phyloP scores from a whole-genome alignment of 495 filamentous ascomycete species.

The Aspergillus sclerotioniger region DNA sequence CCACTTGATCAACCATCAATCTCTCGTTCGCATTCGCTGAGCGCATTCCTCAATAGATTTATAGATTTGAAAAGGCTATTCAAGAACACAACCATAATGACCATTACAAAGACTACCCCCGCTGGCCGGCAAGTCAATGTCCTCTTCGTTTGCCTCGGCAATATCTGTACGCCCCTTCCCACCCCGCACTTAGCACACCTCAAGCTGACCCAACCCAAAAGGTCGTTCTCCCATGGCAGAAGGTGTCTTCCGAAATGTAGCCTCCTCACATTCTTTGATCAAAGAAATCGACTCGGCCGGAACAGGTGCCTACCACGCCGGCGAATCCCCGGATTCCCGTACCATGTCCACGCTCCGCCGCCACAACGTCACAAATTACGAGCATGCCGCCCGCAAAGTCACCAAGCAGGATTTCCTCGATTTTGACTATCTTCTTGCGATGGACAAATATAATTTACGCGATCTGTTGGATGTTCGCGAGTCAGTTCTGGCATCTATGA shows the following conservation, averaged over 20 bases:
- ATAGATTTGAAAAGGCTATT: background rate
- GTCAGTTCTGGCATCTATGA: slow-evolving; percentile 50
- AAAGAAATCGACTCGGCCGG: slow-evolving; percentile 81
- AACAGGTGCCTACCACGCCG: slow-evolving; percentile 79
- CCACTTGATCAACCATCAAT: background rate
- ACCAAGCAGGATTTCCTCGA: slow-evolving; percentile 66
- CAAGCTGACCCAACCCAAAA: slow-evolving; percentile 21
- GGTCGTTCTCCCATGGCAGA: slow-evolving; percentile 90
- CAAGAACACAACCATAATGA: slow-evolving; percentile 12
- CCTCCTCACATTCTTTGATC: slow-evolving; percentile 58
- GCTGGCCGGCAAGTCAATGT: slow-evolving; percentile 58
- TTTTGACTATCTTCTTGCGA: slow-evolving; percentile 92
- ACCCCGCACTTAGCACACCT: background rate
- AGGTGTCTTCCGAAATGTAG: slow-evolving; percentile 78
- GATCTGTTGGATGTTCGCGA: slow-evolving; percentile 62
- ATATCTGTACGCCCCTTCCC: slow-evolving; percentile 68
- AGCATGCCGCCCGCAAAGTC: slow-evolving; percentile 76
- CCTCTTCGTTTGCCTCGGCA: slow-evolving; percentile 94
- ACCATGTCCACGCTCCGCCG: slow-evolving; percentile 77
- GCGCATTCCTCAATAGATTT: background rate
- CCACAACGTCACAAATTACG: slow-evolving; percentile 73
- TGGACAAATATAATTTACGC: slow-evolving; percentile 82
- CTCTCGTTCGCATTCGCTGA: background rate
- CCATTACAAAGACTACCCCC: slow-evolving; percentile 18
- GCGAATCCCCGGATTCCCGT: slow-evolving; percentile 71